Percentiles rank a stretch among this genome's conserved stretches.
phyloP scores from a whole-genome alignment of 768 basidiomycete genomes.

The Suillus lakei region DNA sequence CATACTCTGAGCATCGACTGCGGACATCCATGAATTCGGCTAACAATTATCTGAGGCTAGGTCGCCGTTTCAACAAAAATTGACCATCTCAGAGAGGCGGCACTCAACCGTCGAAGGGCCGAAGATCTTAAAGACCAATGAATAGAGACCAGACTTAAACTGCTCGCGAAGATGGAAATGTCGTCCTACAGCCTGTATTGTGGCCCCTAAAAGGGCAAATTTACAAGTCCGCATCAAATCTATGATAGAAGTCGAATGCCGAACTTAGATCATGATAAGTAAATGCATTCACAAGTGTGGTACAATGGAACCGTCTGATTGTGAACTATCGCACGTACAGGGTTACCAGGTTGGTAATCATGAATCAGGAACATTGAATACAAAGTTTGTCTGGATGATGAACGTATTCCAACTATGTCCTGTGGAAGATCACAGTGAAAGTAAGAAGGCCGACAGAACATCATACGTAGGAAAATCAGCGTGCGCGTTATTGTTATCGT shows the following conservation, averaged over 20 bases:
- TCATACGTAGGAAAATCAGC: not conserved
- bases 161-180: not conserved
- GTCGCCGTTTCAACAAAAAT: not conserved
- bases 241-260: not conserved
- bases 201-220: not conserved
- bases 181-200: no score
- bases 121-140: no score
- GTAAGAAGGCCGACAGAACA: not conserved
- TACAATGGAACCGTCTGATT: not conserved
- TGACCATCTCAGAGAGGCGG: not conserved
- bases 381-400: not conserved
- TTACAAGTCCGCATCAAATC: not conserved
- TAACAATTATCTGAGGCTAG: not conserved
- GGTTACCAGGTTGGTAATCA: not conserved
- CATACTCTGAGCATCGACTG: not conserved
- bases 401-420: not conserved
- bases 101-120: not conserved
- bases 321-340: constrained; percentile 2
- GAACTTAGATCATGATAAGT: not conserved
- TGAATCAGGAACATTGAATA: not conserved
- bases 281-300: not conserved
- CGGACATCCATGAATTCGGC: not conserved
- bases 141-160: not conserved
- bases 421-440: not conserved
- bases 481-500: not conserved